Conservation (phyloP, 2,329 filamentous ascomycete species). For the Talaromyces piceae region DNA sequence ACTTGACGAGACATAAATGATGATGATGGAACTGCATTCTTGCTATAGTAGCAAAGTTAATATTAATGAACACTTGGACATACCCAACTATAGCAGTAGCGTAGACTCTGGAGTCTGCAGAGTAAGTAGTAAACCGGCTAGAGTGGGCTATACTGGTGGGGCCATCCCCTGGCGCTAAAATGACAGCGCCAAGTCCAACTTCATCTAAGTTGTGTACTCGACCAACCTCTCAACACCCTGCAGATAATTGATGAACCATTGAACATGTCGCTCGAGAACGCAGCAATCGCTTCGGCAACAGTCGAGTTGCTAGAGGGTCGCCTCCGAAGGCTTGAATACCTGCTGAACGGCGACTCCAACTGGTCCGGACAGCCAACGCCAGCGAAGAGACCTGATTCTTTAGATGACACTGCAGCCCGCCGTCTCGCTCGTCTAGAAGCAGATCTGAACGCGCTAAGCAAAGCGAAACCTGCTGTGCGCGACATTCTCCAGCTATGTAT, state of each 20-base stretch:
- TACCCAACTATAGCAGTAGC: no score
- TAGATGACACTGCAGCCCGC: conserved; percentile 33
- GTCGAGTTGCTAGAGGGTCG: conserved; percentile 39
- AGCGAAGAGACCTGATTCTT: conserved; percentile 25
- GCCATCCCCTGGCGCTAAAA: not conserved
- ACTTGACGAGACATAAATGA: not conserved
- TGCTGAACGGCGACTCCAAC: conserved; percentile 35
- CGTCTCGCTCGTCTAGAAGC: conserved; percentile 32
- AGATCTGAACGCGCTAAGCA: conserved; percentile 31
- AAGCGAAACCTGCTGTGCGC: conserved; percentile 30
- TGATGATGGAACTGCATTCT: no score
- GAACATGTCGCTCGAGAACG: conserved; percentile 27
- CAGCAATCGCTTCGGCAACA: conserved; percentile 31
- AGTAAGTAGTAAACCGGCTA: no score
- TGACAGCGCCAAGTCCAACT: not conserved
- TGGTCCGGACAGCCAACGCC: conserved; percentile 33
- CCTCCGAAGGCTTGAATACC: conserved; percentile 37
- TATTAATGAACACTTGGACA: no score
- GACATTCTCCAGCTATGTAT: conserved; percentile 39
- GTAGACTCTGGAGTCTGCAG: no score
- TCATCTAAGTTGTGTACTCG: not conserved
- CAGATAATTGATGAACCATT: not conserved
- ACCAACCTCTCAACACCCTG: not conserved
- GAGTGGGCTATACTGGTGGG: not conserved
- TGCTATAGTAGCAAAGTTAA: no score